Evolutionary conservation across 163 green algal genomes (phyloP).

Genomic region (Prototheca stagnorum): DNA sequence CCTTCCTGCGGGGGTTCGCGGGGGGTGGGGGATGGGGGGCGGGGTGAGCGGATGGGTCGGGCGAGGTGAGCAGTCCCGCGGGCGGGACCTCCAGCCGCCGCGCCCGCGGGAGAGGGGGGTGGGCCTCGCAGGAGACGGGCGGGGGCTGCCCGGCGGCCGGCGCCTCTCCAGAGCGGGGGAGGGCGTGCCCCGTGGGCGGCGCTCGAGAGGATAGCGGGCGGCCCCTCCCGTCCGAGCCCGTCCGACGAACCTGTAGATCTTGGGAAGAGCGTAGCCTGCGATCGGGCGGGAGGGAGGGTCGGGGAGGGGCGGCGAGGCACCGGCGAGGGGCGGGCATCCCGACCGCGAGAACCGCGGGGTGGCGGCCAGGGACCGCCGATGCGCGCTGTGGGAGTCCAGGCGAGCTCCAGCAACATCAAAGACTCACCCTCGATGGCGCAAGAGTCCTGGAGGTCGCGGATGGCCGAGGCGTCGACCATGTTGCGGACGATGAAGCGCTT

Average conservation of each 20-base stretch:
- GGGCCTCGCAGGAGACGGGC: background rate
- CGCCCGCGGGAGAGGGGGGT: too few species aligned
- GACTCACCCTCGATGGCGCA: conserved; percentile 77
- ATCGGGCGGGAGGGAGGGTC: background rate
- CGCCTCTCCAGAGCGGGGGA: too few species aligned
- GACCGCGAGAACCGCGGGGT: too few species aligned
- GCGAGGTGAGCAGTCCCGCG: too few species aligned
- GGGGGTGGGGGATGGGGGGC: background rate
- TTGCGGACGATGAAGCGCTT: conserved; percentile 90
- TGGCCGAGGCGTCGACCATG: conserved; percentile 95
- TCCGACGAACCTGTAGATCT: conserved; percentile 47
- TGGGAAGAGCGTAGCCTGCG: conserved; percentile 69
- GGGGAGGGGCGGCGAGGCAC: too few species aligned
- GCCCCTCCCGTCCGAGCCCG: too few species aligned
- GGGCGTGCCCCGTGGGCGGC: too few species aligned
- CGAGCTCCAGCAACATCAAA: conserved; percentile 2
- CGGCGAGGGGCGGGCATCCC: too few species aligned
- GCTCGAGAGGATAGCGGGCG: too few species aligned
- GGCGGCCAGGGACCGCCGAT: too few species aligned
- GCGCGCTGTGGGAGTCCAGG: too few species aligned
- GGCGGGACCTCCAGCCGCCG: too few species aligned
- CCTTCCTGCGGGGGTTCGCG: conserved; percentile 47
- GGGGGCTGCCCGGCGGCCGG: background rate
- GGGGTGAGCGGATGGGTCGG: background rate
- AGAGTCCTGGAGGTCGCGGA: conserved; percentile 93